These are phyloP conservation scores for Aspergillus terreus DNA, from an alignment of 2,329 filamentous ascomycete species.

Conservation along the genomic window DNA sequence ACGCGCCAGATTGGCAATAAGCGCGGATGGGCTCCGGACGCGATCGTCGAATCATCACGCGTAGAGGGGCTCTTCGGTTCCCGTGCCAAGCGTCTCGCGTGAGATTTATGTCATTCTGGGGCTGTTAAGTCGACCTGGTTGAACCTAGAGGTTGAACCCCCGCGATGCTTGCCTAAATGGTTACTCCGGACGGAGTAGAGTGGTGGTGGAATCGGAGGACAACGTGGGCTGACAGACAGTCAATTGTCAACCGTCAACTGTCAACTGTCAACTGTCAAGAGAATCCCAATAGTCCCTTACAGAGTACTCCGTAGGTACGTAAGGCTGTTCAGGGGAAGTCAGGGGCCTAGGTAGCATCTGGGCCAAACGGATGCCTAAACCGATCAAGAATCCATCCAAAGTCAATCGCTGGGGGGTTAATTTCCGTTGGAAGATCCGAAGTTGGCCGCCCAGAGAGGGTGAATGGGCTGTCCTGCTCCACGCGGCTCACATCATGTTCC, in stretches of 20 bases:
- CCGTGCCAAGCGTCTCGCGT: slow-evolving; percentile 21
- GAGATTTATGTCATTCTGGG: slow-evolving; percentile 19
- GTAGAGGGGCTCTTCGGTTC: slow-evolving; percentile 19
- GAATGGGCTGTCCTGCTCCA: slow-evolving; percentile 7
- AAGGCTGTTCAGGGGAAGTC: too few relatives aligned
- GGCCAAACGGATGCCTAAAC: too few relatives aligned
- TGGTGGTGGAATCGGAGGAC: too few relatives aligned
- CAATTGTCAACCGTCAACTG: too few relatives aligned
- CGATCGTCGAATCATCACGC: slow-evolving; percentile 27
- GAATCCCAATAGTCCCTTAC: too few relatives aligned
- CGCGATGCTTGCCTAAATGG: slow-evolving; percentile 11
- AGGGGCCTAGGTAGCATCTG: too few relatives aligned
- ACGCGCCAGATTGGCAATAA: slow-evolving; percentile 25
- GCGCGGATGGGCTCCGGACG: slow-evolving; percentile 18
- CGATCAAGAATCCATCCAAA: background rate
- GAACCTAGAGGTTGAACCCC: slow-evolving; percentile 6
- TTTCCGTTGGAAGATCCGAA: slow-evolving; percentile 13
- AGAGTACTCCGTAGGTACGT: too few relatives aligned
- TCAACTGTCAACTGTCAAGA: too few relatives aligned
- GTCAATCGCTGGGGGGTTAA: slow-evolving; percentile 5
- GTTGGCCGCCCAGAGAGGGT: slow-evolving; percentile 19
- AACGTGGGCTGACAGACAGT: too few relatives aligned
- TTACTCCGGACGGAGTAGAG: too few relatives aligned
- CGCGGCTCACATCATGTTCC: background rate
- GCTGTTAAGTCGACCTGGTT: background rate